These are phyloP conservation scores for Tilletia setariae DNA, from an alignment of 1,284 basidiomycete genomes.

Conservation along the genomic window DNA sequence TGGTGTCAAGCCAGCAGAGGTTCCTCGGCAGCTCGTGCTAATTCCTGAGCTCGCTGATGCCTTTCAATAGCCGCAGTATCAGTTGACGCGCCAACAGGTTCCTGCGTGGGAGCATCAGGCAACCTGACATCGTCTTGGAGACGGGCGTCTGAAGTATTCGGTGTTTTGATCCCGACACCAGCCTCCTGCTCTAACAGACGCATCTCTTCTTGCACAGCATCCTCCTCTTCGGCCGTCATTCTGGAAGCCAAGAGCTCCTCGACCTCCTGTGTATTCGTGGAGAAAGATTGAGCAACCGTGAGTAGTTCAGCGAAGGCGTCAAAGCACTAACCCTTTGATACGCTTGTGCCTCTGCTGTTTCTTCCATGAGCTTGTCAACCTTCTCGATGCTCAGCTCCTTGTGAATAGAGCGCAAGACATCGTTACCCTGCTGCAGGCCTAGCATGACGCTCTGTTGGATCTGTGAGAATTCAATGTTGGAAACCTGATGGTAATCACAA, in stretches of 20 bases:
- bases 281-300: neutral
- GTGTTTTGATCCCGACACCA: neutral
- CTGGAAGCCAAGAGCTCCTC: conserved; percentile 77
- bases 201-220: conserved; percentile 82
- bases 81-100: neutral
- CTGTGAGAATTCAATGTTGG: conserved; percentile 91
- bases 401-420: conserved; percentile 88
- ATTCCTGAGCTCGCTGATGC: neutral
- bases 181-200: conserved; percentile 64
- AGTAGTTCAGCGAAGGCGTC: conserved; percentile 8
- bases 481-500: conserved; percentile 63
- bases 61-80: neutral
- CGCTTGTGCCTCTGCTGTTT: conserved; percentile 84
- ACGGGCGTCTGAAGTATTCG: neutral
- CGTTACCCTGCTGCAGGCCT: conserved; percentile 86
- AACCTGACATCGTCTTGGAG: neutral
- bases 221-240: conserved; percentile 85
- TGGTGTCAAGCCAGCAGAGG: neutral
- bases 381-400: conserved; percentile 85
- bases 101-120: conserved; percentile 12
- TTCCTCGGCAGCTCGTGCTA: conserved; percentile 1
- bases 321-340: conserved; percentile 70
- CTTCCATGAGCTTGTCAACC: conserved; percentile 88
- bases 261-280: conserved; percentile 68
- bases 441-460: conserved; percentile 88